Evolutionary conservation across 768 basidiomycete genomes (phyloP), one percentile per base, ranked within the genome.

Genomic region (Paxillus ammoniavirescens): DNA sequence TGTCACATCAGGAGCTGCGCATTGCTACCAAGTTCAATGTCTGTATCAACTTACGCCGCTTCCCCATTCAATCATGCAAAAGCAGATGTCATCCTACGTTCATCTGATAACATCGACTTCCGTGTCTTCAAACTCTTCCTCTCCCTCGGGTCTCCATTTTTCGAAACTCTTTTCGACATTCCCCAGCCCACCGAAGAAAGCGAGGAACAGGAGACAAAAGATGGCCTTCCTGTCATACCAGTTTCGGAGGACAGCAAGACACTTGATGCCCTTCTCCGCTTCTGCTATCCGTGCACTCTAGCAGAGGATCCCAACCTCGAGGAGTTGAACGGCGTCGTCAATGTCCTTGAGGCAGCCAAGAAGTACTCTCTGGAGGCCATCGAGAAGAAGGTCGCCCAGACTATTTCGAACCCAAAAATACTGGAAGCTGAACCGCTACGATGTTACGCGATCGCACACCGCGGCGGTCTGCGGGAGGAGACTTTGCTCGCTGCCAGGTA

Each of bases 111-210:
- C 8, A 46, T 70, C 36, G 62, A 75, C 48, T 61, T 73, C 44
- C 62, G 58, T 9, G 48, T 70, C 12, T 70, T 72, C 57, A 72
- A 60, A 15, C 53, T 62, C 5, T 65, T 74, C 38, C 68, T 74
- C 17, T 61, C 64, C 12, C 61, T 72, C 15, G 61, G 72, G 0
- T 75, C 74, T 10, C 61, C 69, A 0, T 62, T 69, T 55, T 77
- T 73, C 53, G 57, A 64, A 30, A 53, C 59, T 18, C 62, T 75
- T 49, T 69, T 74, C 44, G 37, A 53, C n/a, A 49, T 69, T 8
- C 66, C 68, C 2, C 66, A 73, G 33, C 54, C 68, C n/a, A 14
- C 46, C 13, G 23, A 55, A 42, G 47, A 10, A 7, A 31, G n/a
- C 15, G 43, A 38, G 5, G 53, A 49, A 5, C 56, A 51, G 42